Percentiles rank a stretch among this genome's conserved stretches.
These are phyloP conservation scores for Globisporangium radiosum DNA, from an alignment of 352 stramenopile species.

Conservation along the genomic window DNA sequence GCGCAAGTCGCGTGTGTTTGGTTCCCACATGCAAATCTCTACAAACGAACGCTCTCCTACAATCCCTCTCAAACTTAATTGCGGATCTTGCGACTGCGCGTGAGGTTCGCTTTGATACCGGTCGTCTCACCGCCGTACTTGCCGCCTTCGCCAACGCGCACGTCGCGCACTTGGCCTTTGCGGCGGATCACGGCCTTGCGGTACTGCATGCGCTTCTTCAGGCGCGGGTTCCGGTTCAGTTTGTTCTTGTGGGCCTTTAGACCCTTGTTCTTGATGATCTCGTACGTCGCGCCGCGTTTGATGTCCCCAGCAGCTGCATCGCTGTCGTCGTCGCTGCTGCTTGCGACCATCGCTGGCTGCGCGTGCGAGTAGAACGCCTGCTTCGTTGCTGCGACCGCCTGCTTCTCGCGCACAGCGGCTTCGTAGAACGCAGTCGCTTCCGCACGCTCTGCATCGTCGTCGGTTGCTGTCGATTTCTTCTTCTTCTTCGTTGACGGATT, in stretches of 20 bases:
- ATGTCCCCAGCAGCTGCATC: slow-evolving; percentile 76
- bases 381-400: slow-evolving; percentile 55
- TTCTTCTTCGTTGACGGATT: slow-evolving; percentile 33
- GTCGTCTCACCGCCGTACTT: slow-evolving; percentile 87
- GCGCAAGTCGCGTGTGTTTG: too few species aligned
- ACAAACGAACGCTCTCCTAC: too few species aligned
- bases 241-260: slow-evolving; percentile 98
- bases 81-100: slow-evolving; percentile 86
- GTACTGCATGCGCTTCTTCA: slow-evolving; percentile 98
- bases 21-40: too few species aligned
- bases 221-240: slow-evolving; percentile 96
- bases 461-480: slow-evolving; percentile 24
- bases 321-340: slow-evolving; percentile 57
- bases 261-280: slow-evolving; percentile 98
- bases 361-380: slow-evolving; percentile 76
- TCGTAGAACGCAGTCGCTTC: slow-evolving; percentile 79
- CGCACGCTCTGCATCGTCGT: slow-evolving; percentile 34
- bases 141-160: slow-evolving; percentile 77
- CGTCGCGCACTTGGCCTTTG: slow-evolving; percentile 96
- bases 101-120: slow-evolving; percentile 88
- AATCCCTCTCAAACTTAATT: slow-evolving; percentile 35
- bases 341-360: slow-evolving; percentile 25
- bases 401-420: slow-evolving; percentile 40
- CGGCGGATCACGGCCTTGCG: slow-evolving; percentile 95
- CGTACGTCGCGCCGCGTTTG: slow-evolving; percentile 89